These are phyloP conservation scores for Acacia concinna DNA, from an alignment of 331 rosid species.

Conservation along the genomic window DNA sequence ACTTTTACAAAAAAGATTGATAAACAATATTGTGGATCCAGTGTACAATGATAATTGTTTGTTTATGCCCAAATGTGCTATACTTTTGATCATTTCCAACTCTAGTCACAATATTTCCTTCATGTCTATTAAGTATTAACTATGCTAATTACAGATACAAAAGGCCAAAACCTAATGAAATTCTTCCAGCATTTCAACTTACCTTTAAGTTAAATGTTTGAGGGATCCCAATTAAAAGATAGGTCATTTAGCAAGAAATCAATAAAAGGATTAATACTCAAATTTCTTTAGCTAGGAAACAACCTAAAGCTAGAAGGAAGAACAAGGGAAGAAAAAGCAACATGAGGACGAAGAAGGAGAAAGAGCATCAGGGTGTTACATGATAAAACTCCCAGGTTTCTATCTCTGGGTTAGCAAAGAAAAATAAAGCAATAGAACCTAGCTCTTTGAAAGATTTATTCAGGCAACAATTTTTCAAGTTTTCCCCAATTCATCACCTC, in stretches of 20 bases:
- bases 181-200: not conserved
- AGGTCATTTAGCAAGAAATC: not conserved
- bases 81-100: not conserved
- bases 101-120: not conserved
- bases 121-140: not conserved
- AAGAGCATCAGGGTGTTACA: not conserved
- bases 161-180: not conserved
- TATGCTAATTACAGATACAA: not conserved
- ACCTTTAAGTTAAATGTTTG: not conserved
- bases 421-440: not conserved
- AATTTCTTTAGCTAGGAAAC: not conserved
- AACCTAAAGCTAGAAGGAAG: not conserved
- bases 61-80: not conserved
- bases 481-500: not conserved
- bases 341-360: too few species aligned
- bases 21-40: too few species aligned
- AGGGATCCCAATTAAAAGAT: not conserved
- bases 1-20: not conserved
- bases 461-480: not conserved
- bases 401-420: not conserved
- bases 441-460: not conserved
- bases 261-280: conserved; percentile 8
- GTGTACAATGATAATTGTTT: too few species aligned
- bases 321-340: not conserved
- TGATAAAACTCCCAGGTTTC: not conserved